Evolutionary conservation across 2,329 filamentous ascomycete genomes (phyloP).

Genomic region (Simplicillium sp.): DNA sequence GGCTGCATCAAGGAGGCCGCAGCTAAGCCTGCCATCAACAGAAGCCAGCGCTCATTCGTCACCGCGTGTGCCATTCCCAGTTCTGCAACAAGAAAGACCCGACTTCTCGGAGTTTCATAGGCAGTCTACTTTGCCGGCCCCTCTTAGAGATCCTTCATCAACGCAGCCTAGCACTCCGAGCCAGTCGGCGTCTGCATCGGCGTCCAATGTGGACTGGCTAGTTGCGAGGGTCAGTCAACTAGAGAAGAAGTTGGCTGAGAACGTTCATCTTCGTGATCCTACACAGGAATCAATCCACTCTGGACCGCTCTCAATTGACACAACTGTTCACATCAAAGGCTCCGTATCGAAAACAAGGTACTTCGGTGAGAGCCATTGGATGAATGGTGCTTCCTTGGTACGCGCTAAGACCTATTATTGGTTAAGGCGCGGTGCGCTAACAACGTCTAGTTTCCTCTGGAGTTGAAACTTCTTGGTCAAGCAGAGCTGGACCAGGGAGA

Average conservation of each 20-base stretch:
- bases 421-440: constrained; percentile 7
- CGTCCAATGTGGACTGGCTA: neutral
- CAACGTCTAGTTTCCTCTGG: constrained; percentile 14
- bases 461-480: constrained; percentile 15
- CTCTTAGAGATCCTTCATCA: too few relatives aligned
- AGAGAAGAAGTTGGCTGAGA: neutral
- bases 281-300: too few relatives aligned
- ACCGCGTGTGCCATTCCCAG: neutral
- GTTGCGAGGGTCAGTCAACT: neutral
- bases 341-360: constrained; percentile 33
- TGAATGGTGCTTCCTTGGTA: constrained; percentile 32
- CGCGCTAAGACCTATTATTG: neutral
- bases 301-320: too few relatives aligned
- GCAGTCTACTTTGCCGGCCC: neutral
- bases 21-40: neutral
- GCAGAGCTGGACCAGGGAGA: constrained; percentile 18
- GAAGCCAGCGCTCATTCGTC: neutral
- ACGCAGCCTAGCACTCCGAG: too few relatives aligned
- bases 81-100: neutral
- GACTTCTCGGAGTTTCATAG: neutral
- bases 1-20: neutral
- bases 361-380: constrained; percentile 42
- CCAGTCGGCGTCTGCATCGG: neutral
- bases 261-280: too few relatives aligned
- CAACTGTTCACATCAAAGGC: constrained; percentile 12